Conservation (phyloP, 2,329 filamentous ascomycete species). For the Coniochaeta sp. region DNA sequence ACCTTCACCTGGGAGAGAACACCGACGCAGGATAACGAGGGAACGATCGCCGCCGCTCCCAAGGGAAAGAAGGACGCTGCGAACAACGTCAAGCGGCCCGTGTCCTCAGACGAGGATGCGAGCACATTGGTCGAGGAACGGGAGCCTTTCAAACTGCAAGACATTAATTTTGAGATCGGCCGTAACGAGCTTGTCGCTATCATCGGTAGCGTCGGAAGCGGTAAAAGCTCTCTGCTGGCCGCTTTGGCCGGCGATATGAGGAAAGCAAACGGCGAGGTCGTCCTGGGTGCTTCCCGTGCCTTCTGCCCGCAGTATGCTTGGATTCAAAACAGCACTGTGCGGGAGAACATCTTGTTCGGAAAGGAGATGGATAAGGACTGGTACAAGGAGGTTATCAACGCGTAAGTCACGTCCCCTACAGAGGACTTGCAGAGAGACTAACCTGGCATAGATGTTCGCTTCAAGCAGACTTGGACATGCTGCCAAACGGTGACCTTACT, state of each 20-base stretch:
- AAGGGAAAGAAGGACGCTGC: slow-evolving; percentile 34
- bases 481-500: slow-evolving; percentile 81
- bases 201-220: slow-evolving; percentile 84
- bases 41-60: slow-evolving; percentile 37
- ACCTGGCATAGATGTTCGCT: slow-evolving; percentile 59
- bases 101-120: slow-evolving; percentile 37
- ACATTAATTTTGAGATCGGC: slow-evolving; percentile 60
- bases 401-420: slow-evolving; percentile 38
- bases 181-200: slow-evolving; percentile 74
- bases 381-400: slow-evolving; percentile 79
- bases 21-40: slow-evolving; percentile 46
- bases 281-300: slow-evolving; percentile 71
- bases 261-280: slow-evolving; percentile 65
- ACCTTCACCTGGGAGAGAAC: slow-evolving; percentile 83
- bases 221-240: slow-evolving; percentile 83
- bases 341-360: slow-evolving; percentile 87
- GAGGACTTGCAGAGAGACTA: background rate
- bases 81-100: slow-evolving; percentile 27
- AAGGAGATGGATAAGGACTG: slow-evolving; percentile 67
- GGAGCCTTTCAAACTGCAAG: slow-evolving; percentile 66
- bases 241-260: slow-evolving; percentile 93
- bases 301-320: slow-evolving; percentile 97
- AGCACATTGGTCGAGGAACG: slow-evolving; percentile 51
- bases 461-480: slow-evolving; percentile 79
- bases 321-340: slow-evolving; percentile 89